phyloP scores from a whole-genome alignment of 2,329 filamentous ascomycete species.

The Endoconidiophora laricicola region DNA sequence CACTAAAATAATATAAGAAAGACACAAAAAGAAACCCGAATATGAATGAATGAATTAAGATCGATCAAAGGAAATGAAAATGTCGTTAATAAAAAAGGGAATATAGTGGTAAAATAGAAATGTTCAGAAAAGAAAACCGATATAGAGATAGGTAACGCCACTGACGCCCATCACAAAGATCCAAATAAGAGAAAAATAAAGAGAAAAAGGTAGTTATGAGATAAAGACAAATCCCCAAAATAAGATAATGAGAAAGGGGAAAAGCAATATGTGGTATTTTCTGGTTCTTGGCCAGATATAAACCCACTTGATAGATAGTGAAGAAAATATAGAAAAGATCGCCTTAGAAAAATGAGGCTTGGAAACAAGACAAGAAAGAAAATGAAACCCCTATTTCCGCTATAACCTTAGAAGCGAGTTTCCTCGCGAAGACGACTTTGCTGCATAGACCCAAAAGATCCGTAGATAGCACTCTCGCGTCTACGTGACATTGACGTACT shows the following conservation, averaged over 20 bases:
- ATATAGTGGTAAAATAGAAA: not conserved
- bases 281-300: no score
- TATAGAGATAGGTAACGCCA: not conserved
- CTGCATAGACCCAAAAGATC: slow-evolving; percentile 30
- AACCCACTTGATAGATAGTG: no score
- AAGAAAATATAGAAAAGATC: no score
- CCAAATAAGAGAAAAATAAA: not conserved
- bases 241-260: no score
- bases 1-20: not conserved
- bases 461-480: slow-evolving; percentile 45
- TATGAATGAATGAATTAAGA: not conserved
- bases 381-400: slow-evolving; percentile 9
- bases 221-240: no score
- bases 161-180: not conserved
- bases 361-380: not conserved
- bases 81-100: no score
- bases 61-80: no score
- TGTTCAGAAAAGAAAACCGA: not conserved
- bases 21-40: not conserved
- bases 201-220: no score
- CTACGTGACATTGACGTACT: slow-evolving; percentile 22
- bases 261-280: no score
- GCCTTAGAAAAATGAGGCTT: not conserved
- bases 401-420: slow-evolving; percentile 26
- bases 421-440: slow-evolving; percentile 38